Percentiles rank a stretch among this genome's conserved stretches.
These are phyloP conservation scores for Corchorus olitorius DNA, from an alignment of 345 rosid species.

Conservation along the genomic window DNA sequence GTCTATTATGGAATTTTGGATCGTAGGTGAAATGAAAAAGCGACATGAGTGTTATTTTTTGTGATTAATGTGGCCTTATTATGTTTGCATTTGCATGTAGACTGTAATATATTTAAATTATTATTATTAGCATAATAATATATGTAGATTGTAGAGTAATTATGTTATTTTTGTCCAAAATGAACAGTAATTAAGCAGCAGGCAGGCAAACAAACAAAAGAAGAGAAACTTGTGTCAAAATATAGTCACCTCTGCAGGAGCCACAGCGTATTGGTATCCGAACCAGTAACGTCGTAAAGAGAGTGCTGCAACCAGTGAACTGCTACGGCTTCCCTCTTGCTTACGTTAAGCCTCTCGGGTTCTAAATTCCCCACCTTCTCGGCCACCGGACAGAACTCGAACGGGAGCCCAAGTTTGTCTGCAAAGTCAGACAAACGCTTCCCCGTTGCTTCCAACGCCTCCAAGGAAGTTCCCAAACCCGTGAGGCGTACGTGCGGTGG, in stretches of 20 bases:
- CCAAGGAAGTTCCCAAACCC: slow-evolving; percentile 87
- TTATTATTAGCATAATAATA: no score
- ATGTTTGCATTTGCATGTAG: background rate
- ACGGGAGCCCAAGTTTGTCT: slow-evolving; percentile 78
- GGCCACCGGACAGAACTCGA: slow-evolving; percentile 84
- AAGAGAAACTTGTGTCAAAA: background rate
- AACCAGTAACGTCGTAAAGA: slow-evolving; percentile 95
- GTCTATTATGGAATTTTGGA: background rate
- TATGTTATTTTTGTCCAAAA: background rate
- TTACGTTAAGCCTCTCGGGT: slow-evolving; percentile 68
- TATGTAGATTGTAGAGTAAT: no score
- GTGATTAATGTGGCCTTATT: background rate
- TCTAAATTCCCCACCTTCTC: slow-evolving; percentile 88
- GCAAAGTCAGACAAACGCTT: slow-evolving; percentile 92
- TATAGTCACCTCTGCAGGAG: slow-evolving; percentile 75
- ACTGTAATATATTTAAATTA: no score
- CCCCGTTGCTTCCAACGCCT: slow-evolving; percentile 91
- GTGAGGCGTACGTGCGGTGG: slow-evolving; percentile 94
- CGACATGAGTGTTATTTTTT: background rate
- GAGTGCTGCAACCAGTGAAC: slow-evolving; percentile 99
- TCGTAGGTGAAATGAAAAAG: background rate
- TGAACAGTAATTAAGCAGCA: background rate
- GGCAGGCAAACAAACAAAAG: background rate
- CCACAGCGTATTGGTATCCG: slow-evolving; percentile 84
- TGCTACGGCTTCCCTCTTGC: slow-evolving; percentile 91